These are phyloP conservation scores for Hirschioporus abietinus DNA, from an alignment of 768 basidiomycete genomes.

Conservation along the genomic window DNA sequence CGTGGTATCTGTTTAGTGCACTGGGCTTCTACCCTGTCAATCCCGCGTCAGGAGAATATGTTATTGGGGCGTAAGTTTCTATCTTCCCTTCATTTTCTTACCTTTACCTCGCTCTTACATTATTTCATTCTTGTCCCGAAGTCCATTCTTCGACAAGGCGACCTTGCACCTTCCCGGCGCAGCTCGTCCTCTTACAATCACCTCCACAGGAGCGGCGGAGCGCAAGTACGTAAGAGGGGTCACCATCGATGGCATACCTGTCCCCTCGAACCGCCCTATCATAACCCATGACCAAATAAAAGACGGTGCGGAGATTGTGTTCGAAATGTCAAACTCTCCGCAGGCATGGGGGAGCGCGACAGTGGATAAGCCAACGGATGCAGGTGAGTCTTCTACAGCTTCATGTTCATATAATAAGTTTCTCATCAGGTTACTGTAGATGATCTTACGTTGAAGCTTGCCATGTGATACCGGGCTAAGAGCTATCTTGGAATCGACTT, in stretches of 20 bases:
- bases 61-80: conserved; percentile 68
- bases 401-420: too few species aligned
- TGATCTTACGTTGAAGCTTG: too few species aligned
- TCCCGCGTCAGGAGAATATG: conserved; percentile 69
- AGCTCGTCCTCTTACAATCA: conserved; percentile 40
- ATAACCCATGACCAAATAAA: conserved; percentile 59
- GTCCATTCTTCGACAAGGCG: conserved; percentile 51
- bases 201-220: conserved; percentile 49
- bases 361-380: not conserved
- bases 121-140: conserved; percentile 6
- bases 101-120: not conserved
- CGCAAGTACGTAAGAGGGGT: conserved; percentile 59
- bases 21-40: conserved; percentile 85
- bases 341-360: conserved; percentile 33
- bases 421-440: too few species aligned
- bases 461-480: too few species aligned
- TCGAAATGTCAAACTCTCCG: conserved; percentile 57
- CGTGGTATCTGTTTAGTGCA: conserved; percentile 81
- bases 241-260: conserved; percentile 44
- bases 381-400: not conserved
- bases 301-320: conserved; percentile 50
- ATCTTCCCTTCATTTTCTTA: not conserved
- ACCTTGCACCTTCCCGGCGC: conserved; percentile 48
- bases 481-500: too few species aligned
- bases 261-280: conserved; percentile 34